Percentiles rank a stretch among this genome's conserved stretches.
Evolutionary conservation across 2,329 filamentous ascomycete species (phyloP).

Genomic region (Arthrobotrys musiformis): DNA sequence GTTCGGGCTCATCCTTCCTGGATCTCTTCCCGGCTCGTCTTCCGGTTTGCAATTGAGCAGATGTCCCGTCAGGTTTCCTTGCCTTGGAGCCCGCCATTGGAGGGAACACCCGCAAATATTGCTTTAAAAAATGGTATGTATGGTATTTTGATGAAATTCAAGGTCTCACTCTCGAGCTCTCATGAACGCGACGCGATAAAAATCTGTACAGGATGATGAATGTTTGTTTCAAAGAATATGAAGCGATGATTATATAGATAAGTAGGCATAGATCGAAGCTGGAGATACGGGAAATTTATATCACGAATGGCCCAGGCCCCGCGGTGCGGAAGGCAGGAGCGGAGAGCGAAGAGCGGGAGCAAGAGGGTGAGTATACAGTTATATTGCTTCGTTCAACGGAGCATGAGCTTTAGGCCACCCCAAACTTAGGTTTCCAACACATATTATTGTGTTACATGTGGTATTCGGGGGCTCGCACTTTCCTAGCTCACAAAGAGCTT

Average conservation of each 20-base stretch:
- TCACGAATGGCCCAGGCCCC: not conserved
- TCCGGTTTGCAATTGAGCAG: not conserved
- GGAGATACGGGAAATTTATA: too few relatives aligned
- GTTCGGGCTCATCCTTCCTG: not conserved
- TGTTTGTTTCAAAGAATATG: too few relatives aligned
- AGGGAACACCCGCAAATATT: not conserved
- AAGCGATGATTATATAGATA: not conserved
- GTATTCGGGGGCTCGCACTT: too few relatives aligned
- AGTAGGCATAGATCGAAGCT: too few relatives aligned
- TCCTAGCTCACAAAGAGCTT: too few relatives aligned
- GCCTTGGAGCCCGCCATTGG: constrained; percentile 14
- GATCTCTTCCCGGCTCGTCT: not conserved
- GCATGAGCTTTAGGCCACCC: too few relatives aligned
- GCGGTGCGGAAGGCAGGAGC: too few relatives aligned
- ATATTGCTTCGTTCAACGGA: too few relatives aligned
- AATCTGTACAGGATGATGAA: not conserved
- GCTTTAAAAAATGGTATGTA: not conserved
- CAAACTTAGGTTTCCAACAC: too few relatives aligned
- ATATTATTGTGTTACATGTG: too few relatives aligned
- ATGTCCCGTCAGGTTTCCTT: not conserved
- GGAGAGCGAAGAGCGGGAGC: too few relatives aligned
- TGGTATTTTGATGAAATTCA: not conserved
- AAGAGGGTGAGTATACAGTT: too few relatives aligned
- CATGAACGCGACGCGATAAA: not conserved
- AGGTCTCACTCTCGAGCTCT: not conserved